Percentiles rank a stretch among this genome's conserved stretches.
Evolutionary conservation across 257 asterid genomes (phyloP).

Genomic region (Vinca minor): DNA sequence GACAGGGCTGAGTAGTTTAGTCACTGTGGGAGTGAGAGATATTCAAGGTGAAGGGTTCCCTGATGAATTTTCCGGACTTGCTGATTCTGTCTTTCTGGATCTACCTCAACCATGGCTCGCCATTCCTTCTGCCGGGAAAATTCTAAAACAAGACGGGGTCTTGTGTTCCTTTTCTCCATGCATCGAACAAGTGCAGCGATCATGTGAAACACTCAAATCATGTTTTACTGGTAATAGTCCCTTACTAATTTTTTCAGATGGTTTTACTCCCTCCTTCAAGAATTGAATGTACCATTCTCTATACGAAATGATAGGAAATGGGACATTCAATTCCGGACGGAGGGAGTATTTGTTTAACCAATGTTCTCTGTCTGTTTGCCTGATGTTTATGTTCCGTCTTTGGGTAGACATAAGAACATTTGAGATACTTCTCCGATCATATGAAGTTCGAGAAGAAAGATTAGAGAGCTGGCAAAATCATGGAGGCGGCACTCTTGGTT

Average conservation of each 20-base stretch:
- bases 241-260: not conserved
- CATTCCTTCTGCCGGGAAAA: constrained; percentile 81
- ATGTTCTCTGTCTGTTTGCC: not conserved
- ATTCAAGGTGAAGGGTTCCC: constrained; percentile 96
- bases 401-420: constrained; percentile 71
- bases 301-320: too few relatives aligned
- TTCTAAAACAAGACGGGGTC: constrained; percentile 85
- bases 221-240: constrained; percentile 54
- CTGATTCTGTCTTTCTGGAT: constrained; percentile 82
- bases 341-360: not conserved
- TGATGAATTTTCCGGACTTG: constrained; percentile 54
- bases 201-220: constrained; percentile 53
- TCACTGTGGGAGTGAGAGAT: constrained; percentile 84
- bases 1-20: constrained; percentile 66
- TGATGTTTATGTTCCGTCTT: constrained; percentile 14
- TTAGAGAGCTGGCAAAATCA: constrained; percentile 48
- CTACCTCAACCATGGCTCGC: constrained; percentile 98
- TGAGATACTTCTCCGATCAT: constrained; percentile 73
- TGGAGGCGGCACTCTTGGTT: constrained; percentile 34
- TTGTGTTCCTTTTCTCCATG: constrained; percentile 96
- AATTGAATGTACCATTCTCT: too few relatives aligned
- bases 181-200: constrained; percentile 90
- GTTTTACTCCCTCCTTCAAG: too few relatives aligned
- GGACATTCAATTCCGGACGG: too few relatives aligned
- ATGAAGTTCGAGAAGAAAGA: constrained; percentile 67